Conservation (phyloP, 1,284 basidiomycete species). For the Salmacisia buchloeana region DNA sequence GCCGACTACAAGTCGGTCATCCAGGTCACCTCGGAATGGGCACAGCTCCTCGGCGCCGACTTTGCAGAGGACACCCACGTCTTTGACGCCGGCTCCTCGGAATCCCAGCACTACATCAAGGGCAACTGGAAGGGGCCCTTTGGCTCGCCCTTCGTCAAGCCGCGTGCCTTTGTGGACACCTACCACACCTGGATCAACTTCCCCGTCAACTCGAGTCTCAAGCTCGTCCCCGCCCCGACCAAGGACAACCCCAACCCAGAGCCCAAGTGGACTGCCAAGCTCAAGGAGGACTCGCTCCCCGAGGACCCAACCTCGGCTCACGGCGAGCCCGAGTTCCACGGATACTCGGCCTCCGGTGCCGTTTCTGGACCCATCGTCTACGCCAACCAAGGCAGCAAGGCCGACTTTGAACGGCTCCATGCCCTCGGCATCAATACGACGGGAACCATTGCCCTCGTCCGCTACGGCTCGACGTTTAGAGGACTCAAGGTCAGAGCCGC, state of each 20-base stretch:
- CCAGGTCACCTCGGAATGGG: slow-evolving; percentile 37
- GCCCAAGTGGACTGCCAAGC: slow-evolving; percentile 62
- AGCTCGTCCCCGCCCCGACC: slow-evolving; percentile 27
- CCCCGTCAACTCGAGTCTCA: slow-evolving; percentile 36
- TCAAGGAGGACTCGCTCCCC: slow-evolving; percentile 51
- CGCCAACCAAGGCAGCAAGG: slow-evolving; percentile 72
- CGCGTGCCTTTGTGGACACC: slow-evolving; percentile 44
- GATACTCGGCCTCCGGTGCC: slow-evolving; percentile 49
- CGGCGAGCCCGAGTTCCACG: slow-evolving; percentile 54
- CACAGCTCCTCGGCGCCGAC: slow-evolving; percentile 29
- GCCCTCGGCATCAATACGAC: slow-evolving; percentile 64
- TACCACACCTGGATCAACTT: slow-evolving; percentile 47
- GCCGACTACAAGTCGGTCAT: slow-evolving; percentile 33
- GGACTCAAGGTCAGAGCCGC: slow-evolving; percentile 78
- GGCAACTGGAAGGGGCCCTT: slow-evolving; percentile 6
- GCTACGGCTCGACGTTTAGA: slow-evolving; percentile 75
- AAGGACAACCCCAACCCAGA: slow-evolving; percentile 52
- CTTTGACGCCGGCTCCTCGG: slow-evolving; percentile 40
- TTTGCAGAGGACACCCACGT: slow-evolving; percentile 27
- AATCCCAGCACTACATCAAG: slow-evolving; percentile 29
- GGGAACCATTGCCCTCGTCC: slow-evolving; percentile 74
- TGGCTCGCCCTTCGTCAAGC: slow-evolving; percentile 8
- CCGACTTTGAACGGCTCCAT: slow-evolving; percentile 61
- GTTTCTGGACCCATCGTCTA: slow-evolving; percentile 66
- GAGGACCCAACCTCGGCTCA: slow-evolving; percentile 54